Percentiles rank a stretch among this genome's conserved stretches.
phyloP scores from a whole-genome alignment of 2,329 filamentous ascomycete species.

The Colletotrichum lentis region DNA sequence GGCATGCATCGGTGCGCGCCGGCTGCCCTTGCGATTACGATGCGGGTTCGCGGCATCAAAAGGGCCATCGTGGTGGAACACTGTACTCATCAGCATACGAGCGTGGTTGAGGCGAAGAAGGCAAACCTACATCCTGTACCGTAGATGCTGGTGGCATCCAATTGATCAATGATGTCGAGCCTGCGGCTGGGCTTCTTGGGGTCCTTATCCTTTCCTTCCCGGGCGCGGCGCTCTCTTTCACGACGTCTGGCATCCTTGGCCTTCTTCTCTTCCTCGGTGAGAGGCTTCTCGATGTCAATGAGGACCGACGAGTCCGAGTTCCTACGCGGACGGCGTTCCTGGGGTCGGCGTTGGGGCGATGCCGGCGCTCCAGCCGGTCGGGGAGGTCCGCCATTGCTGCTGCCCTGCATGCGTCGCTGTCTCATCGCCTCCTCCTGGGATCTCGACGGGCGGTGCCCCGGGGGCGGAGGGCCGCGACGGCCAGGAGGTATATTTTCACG shows the following conservation, averaged over 20 bases:
- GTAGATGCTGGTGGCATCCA: slow-evolving; percentile 96
- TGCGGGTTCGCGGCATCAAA: slow-evolving; percentile 97
- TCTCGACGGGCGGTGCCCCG: slow-evolving; percentile 66
- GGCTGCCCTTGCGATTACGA: slow-evolving; percentile 84
- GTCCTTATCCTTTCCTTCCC: slow-evolving; percentile 59
- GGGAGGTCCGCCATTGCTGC: slow-evolving; percentile 47
- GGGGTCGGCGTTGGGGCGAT: slow-evolving; percentile 52
- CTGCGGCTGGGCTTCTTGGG: slow-evolving; percentile 58
- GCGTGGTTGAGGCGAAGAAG: slow-evolving; percentile 17
- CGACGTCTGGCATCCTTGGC: slow-evolving; percentile 58
- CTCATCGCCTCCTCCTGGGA: slow-evolving; percentile 73
- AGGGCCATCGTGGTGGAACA: slow-evolving; percentile 97
- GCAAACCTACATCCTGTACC: slow-evolving; percentile 80
- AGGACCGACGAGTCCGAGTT: slow-evolving; percentile 83
- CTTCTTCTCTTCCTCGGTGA: slow-evolving; percentile 68
- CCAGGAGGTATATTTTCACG: slow-evolving; percentile 58
- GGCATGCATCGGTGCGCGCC: slow-evolving; percentile 91
- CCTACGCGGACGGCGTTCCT: slow-evolving; percentile 66
- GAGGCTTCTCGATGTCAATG: slow-evolving; percentile 62
- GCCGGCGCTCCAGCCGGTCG: slow-evolving; percentile 45
- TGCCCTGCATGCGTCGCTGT: slow-evolving; percentile 55
- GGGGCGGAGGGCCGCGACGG: slow-evolving; percentile 53
- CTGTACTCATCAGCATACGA: slow-evolving; percentile 54
- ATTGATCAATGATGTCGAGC: slow-evolving; percentile 92
- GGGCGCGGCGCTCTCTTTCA: slow-evolving; percentile 60